Conservation (phyloP, 2,329 filamentous ascomycete species). For the Colletotrichum sp. region DNA sequence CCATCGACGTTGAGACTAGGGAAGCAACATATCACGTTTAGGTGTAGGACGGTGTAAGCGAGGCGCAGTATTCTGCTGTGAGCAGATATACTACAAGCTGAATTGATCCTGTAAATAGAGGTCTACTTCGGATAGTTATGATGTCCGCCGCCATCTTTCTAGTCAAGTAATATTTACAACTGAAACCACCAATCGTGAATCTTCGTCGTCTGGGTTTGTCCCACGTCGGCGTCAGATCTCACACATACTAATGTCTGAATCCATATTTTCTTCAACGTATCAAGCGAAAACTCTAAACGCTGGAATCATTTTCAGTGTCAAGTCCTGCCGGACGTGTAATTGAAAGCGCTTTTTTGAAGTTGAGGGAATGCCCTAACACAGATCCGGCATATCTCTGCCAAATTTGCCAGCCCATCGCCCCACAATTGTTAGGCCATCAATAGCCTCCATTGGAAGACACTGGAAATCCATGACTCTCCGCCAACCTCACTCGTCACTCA, state of each 20-base stretch:
- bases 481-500: slow-evolving; percentile 60
- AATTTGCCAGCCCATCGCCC: background rate
- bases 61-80: no score
- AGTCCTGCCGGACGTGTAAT: background rate
- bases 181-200: background rate
- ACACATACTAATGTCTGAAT: background rate
- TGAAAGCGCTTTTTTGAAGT: background rate
- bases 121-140: background rate
- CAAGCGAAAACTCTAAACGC: background rate
- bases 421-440: background rate
- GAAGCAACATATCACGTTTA: background rate
- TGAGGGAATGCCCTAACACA: background rate
- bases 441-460: background rate
- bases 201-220: background rate
- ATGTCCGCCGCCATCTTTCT: background rate
- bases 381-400: background rate
- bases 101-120: background rate
- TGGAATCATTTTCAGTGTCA: background rate
- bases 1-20: background rate
- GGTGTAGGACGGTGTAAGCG: background rate
- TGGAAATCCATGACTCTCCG: background rate
- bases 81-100: background rate
- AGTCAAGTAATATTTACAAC: background rate
- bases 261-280: background rate
- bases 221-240: background rate